Conservation (phyloP, 163 green algal genomes). For the Scenedesmus sp. region DNA sequence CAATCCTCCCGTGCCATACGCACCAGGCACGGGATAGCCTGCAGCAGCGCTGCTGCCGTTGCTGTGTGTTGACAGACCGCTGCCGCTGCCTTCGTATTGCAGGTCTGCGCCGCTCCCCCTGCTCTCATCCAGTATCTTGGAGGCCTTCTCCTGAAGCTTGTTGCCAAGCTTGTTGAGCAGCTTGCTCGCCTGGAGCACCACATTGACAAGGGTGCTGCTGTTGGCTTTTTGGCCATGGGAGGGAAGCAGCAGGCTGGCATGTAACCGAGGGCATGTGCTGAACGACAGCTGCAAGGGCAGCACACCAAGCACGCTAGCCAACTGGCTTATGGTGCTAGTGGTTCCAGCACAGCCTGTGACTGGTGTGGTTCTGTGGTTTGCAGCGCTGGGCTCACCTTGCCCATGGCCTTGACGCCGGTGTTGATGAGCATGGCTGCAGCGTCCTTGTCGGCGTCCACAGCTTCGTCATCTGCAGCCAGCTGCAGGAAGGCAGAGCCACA, state of each 20-base stretch:
- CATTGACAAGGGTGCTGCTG: too few species aligned
- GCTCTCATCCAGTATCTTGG: constrained; percentile 8
- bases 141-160: constrained; percentile 52
- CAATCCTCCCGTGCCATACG: neutral
- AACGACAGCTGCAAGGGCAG: neutral
- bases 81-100: neutral
- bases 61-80: neutral
- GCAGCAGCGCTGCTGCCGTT: neutral
- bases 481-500: neutral
- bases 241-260: too few species aligned
- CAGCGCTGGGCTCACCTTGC: constrained; percentile 60
- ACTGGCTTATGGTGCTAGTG: too few species aligned
- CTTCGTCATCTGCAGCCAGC: constrained; percentile 22
- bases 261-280: too few species aligned
- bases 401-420: constrained; percentile 53
- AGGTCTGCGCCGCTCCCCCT: neutral
- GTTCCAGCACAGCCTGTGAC: neutral
- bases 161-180: constrained; percentile 68
- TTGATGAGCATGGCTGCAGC: constrained; percentile 12
- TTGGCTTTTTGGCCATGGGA: too few species aligned
- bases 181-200: constrained; percentile 55
- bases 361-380: neutral
- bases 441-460: constrained; percentile 30
- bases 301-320: neutral
- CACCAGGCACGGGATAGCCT: neutral